These are phyloP conservation scores for Logfia minima DNA, from an alignment of 129 eudicot genomes.

Conservation along the genomic window DNA sequence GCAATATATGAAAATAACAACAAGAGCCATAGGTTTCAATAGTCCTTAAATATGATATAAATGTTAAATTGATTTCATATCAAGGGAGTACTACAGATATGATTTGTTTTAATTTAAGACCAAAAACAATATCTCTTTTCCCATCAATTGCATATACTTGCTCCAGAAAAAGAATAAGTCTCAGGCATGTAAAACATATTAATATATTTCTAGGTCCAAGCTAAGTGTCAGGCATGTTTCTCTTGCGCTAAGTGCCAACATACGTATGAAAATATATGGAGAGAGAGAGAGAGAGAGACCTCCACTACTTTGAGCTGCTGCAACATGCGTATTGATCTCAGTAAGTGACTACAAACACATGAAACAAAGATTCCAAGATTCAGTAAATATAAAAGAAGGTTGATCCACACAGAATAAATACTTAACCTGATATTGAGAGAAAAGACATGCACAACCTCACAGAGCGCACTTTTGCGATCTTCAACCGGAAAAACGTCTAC, in stretches of 20 bases:
- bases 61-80: background rate
- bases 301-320: slow-evolving; percentile 85
- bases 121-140: background rate
- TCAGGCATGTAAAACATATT: background rate
- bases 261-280: background rate
- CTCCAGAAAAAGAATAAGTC: background rate
- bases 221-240: background rate
- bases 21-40: background rate
- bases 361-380: slow-evolving; percentile 35
- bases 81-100: background rate
- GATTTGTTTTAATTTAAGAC: background rate
- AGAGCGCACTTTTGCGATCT: slow-evolving; percentile 95
- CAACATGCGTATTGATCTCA: slow-evolving; percentile 77
- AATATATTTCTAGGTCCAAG: background rate
- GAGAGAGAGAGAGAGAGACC: slow-evolving; percentile 53
- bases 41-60: background rate
- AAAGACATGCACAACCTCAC: slow-evolving; percentile 63
- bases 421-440: slow-evolving; percentile 14
- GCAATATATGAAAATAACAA: background rate
- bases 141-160: background rate
- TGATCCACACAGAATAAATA: background rate
- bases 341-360: slow-evolving; percentile 77
- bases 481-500: slow-evolving; percentile 96
- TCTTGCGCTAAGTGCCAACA: background rate
- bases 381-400: slow-evolving; percentile 26